A percentile compares a stretch with the other conserved stretches of the same genome.
phyloP scores from a whole-genome alignment of 1,284 basidiomycete genomes.

The Uromyces viciae-fabae region DNA sequence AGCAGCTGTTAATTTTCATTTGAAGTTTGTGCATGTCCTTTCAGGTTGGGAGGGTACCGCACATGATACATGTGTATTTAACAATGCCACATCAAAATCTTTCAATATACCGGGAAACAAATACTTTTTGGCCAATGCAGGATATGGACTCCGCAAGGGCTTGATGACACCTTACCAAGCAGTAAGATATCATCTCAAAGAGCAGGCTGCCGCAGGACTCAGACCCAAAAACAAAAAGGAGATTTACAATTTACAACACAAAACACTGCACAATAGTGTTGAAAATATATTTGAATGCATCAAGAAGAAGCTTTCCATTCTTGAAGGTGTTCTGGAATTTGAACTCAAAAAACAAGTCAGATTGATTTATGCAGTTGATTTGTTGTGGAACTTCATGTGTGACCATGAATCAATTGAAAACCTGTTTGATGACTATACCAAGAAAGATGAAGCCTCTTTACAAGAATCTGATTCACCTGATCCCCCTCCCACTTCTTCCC shows the following conservation, averaged over 20 bases:
- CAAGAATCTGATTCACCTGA: neutral
- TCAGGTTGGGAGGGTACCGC: slow-evolving; percentile 18
- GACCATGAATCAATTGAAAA: too few species aligned
- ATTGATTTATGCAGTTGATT: too few species aligned
- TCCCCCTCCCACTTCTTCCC: neutral
- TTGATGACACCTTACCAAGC: neutral
- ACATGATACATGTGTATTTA: neutral
- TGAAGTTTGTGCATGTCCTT: neutral
- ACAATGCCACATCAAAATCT: neutral
- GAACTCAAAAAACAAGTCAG: neutral
- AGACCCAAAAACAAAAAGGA: neutral
- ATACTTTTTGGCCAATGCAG: neutral
- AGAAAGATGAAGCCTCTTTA: neutral
- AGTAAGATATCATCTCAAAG: neutral
- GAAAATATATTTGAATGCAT: neutral
- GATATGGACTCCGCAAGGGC: neutral
- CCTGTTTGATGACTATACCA: neutral
- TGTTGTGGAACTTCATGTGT: too few species aligned
- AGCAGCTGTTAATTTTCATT: neutral
- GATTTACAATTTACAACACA: neutral
- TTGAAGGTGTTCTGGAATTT: neutral
- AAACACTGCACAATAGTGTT: neutral
- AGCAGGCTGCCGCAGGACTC: neutral
- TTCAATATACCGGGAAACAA: neutral
- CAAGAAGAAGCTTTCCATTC: neutral